phyloP scores from a whole-genome alignment of 768 basidiomycete genomes.

The Inosperma sp. region DNA sequence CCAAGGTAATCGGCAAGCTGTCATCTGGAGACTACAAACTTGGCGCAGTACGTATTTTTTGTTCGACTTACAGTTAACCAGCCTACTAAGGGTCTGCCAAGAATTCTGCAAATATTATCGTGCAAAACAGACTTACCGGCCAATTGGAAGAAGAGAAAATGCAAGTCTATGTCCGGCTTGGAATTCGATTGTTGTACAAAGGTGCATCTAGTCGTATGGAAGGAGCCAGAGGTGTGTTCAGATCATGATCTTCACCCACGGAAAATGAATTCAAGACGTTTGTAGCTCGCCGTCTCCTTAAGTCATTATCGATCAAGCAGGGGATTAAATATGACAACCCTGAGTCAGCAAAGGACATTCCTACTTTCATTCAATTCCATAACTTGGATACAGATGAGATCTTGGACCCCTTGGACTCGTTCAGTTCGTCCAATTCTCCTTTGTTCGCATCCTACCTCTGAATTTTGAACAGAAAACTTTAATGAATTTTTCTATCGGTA shows the following conservation, averaged over 20 bases:
- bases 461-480: slow-evolving; percentile 62
- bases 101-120: slow-evolving; percentile 98
- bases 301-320: slow-evolving; percentile 89
- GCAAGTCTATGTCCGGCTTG: slow-evolving; percentile 87
- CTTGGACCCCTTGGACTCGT: slow-evolving; percentile 74
- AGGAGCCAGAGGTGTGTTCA: slow-evolving; percentile 65
- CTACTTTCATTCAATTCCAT: slow-evolving; percentile 86
- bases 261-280: slow-evolving; percentile 1
- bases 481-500: slow-evolving; percentile 88
- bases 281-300: slow-evolving; percentile 77
- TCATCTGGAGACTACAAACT: slow-evolving; percentile 83
- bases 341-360: slow-evolving; percentile 80
- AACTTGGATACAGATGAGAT: slow-evolving; percentile 80
- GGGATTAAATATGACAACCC: slow-evolving; percentile 89
- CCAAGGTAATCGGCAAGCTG: slow-evolving; percentile 82
- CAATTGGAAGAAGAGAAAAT: slow-evolving; percentile 98
- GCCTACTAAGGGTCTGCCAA: slow-evolving; percentile 22
- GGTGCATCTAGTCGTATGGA: slow-evolving; percentile 88
- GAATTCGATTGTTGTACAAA: slow-evolving; percentile 90
- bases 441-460: background rate
- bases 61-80: background rate
- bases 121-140: slow-evolving; percentile 89
- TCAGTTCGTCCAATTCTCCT: slow-evolving; percentile 49
- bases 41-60: slow-evolving; percentile 57
- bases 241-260: background rate